phyloP scores from a whole-genome alignment of 345 rosid species.

The Gossypium stocksii region DNA sequence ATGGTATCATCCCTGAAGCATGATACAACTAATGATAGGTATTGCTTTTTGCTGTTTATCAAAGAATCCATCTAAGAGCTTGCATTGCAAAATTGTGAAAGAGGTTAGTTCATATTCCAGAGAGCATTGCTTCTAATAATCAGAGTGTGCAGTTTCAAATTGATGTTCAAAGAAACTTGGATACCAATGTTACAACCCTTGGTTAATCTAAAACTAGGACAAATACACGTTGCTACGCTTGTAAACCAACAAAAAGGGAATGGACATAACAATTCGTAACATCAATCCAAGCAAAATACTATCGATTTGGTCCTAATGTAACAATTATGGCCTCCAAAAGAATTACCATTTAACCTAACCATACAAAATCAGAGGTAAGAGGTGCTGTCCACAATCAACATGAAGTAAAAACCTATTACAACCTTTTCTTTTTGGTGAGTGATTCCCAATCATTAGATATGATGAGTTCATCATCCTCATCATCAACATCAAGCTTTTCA shows the following conservation, averaged over 20 bases:
- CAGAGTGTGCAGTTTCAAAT: background rate
- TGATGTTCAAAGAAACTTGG: constrained; percentile 7
- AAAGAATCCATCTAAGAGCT: background rate
- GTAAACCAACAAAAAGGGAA: background rate
- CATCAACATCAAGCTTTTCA: constrained; percentile 49
- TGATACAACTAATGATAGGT: background rate
- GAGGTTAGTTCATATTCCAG: background rate
- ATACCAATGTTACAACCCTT: background rate
- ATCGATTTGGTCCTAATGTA: background rate
- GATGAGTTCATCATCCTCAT: constrained; percentile 48
- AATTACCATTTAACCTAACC: constrained; percentile 40
- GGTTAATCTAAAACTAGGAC: constrained; percentile 12
- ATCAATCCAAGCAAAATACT: constrained; percentile 10
- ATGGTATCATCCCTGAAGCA: background rate
- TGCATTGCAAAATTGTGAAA: background rate
- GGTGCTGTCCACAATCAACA: constrained; percentile 7
- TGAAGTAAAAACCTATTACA: constrained; percentile 29
- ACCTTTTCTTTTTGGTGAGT: constrained; percentile 22
- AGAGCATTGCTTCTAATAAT: background rate
- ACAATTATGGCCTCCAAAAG: constrained; percentile 35
- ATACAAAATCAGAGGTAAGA: constrained; percentile 50
- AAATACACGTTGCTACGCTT: constrained; percentile 1
- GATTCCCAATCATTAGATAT: constrained; percentile 33
- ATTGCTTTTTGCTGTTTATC: background rate
- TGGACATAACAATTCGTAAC: background rate